Conservation (phyloP, 2,329 filamentous ascomycete species). For the Bipolaris bicolor region DNA sequence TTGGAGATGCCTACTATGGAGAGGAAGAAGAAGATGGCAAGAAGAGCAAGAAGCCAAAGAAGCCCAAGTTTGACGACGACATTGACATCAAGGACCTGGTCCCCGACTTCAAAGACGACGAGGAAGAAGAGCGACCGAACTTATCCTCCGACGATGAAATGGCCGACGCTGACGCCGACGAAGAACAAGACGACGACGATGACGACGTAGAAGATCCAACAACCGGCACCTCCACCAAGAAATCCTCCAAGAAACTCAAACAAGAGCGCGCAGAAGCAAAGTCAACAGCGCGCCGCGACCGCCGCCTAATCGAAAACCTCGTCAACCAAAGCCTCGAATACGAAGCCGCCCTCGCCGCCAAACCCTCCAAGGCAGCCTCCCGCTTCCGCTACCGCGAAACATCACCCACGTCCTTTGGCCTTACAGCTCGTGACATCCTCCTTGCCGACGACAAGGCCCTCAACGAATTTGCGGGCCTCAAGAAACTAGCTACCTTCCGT, state of each 20-base stretch:
- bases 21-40: conserved; percentile 45
- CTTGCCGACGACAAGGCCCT: conserved; percentile 84
- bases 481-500: conserved; percentile 91
- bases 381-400: conserved; percentile 93
- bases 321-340: conserved; percentile 82
- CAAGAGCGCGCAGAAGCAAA: conserved; percentile 62
- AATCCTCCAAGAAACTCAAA: conserved; percentile 54
- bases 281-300: conserved; percentile 78
- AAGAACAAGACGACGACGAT: conserved; percentile 48
- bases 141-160: conserved; percentile 62
- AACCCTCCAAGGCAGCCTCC: conserved; percentile 54
- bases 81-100: conserved; percentile 95
- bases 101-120: conserved; percentile 79
- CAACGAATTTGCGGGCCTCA: conserved; percentile 90
- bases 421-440: conserved; percentile 88
- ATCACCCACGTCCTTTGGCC: conserved; percentile 85
- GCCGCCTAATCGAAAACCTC: conserved; percentile 81
- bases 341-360: conserved; percentile 65
- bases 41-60: conserved; percentile 67
- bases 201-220: conserved; percentile 14
- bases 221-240: conserved; percentile 39
- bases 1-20: conserved; percentile 90
- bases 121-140: conserved; percentile 73
- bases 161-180: conserved; percentile 52
- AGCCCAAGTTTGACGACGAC: conserved; percentile 94